A percentile compares a stretch with the other conserved stretches of the same genome.
phyloP scores from a whole-genome alignment of 179 eudicot species.

The Sideroxylon spinosum region DNA sequence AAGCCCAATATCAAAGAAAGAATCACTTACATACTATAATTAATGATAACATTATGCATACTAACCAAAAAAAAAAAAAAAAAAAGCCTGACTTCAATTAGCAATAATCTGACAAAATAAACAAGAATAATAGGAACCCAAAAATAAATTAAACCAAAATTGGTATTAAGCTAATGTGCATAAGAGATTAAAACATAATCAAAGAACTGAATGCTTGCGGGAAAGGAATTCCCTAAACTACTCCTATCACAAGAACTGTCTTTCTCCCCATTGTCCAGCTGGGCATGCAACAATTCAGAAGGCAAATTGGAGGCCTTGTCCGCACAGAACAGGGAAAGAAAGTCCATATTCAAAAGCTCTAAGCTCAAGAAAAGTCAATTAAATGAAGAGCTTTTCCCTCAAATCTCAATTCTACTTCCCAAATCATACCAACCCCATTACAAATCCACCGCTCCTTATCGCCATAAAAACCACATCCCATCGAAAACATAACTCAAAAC shows the following conservation, averaged over 20 bases:
- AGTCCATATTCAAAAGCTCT: no score
- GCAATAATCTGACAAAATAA: neutral
- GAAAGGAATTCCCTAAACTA: slow-evolving; percentile 32
- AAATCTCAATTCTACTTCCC: slow-evolving; percentile 27
- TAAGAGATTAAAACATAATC: neutral
- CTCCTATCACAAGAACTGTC: slow-evolving; percentile 16
- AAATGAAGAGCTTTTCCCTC: slow-evolving; percentile 22
- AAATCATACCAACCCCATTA: slow-evolving; percentile 8
- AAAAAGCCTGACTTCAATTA: neutral
- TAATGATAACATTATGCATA: neutral
- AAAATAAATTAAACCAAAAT: neutral
- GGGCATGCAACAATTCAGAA: slow-evolving; percentile 20
- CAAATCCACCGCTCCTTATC: slow-evolving; percentile 19
- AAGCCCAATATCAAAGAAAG: neutral
- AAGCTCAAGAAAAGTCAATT: slow-evolving; percentile 2
- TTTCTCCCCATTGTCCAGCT: slow-evolving; percentile 39
- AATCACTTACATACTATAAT: neutral
- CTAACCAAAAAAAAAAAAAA: neutral
- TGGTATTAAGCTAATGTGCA: neutral
- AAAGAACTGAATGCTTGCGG: slow-evolving; percentile 37
- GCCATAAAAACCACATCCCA: slow-evolving; percentile 23
- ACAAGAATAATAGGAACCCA: neutral
- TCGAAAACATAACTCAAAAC: slow-evolving; percentile 9
- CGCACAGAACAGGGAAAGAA: no score
- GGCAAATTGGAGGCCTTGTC: neutral